Base-by-base conservation (phyloP, 2,329 filamentous ascomycete genomes). In the Microdochium paspali region DNA sequence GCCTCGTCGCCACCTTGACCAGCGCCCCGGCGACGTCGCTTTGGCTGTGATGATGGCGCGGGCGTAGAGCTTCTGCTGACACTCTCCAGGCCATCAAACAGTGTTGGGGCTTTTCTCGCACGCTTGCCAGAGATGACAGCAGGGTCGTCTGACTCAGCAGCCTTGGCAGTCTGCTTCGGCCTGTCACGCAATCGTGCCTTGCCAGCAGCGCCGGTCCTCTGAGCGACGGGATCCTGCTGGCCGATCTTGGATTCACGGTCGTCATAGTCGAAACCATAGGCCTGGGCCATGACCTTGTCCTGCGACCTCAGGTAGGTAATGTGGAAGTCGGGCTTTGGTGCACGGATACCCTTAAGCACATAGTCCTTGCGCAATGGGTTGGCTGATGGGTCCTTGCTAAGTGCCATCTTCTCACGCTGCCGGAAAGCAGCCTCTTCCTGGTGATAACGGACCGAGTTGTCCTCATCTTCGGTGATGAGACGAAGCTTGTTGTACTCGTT, bases 231-330 rank as follows among this genome's bases (percentile, higher is more conserved):
- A 50, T 82, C 77, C 57, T 84, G 81, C 30, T 69, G 68, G 20
- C 79, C 78, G 49, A 82, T 69, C 60, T 77, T 77, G 50, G 71
- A 72, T 2, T 73, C 71, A 46, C 79, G 74, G 10, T 74, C 69
- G 53, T 82, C 79, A 53, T 82, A 79, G 50, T 80, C 75, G 54
- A 82, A 82, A 15, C 75, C 73, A 55, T 82, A 84, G 1, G 73
- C 69, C 50, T 75, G 69, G 7, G 80, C 78, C 71, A 79, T 76
- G 51, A 80, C 67, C 47, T 69, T 69, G 61, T 82, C 78, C 57
- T 84, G 74, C 46, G 69, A 58, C 47, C 60, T 59, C 39, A 61
- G 56, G 50, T 76, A 72, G 4, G 71, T 66, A 40, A 76, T 69
- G 23, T 69, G 64, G 1, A 69, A 55, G 40, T 67, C 61, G 4